A percentile compares a stretch with the other conserved stretches of the same genome.
These are phyloP conservation scores for Geosmithia putterillii DNA, from an alignment of 2,329 filamentous ascomycete genomes.

Conservation along the genomic window DNA sequence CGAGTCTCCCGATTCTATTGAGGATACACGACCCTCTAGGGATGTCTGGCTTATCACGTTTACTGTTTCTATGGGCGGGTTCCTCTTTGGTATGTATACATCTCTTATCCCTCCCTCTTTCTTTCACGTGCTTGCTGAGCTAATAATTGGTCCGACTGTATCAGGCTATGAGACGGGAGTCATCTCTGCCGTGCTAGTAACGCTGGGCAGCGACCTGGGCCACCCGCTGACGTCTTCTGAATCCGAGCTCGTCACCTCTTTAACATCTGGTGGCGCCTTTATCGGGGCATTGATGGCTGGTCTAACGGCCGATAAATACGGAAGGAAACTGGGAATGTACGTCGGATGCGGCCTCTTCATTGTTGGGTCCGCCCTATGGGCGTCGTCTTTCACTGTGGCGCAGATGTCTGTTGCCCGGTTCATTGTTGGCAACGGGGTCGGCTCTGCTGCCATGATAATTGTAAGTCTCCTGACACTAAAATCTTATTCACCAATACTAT, in stretches of 20 bases:
- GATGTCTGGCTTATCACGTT: slow-evolving; percentile 14
- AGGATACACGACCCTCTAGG: slow-evolving; percentile 10
- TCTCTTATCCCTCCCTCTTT: too few species aligned
- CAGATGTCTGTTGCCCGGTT: slow-evolving; percentile 21
- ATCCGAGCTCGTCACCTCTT: slow-evolving; percentile 37
- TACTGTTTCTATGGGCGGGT: slow-evolving; percentile 13
- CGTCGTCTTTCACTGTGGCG: slow-evolving; percentile 10
- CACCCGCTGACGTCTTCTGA: slow-evolving; percentile 25
- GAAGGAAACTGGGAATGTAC: slow-evolving; percentile 13
- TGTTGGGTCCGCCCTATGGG: slow-evolving; percentile 12
- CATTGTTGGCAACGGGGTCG: slow-evolving; percentile 35
- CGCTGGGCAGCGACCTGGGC: slow-evolving; percentile 22
- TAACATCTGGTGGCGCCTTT: slow-evolving; percentile 27
- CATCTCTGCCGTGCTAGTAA: slow-evolving; percentile 33
- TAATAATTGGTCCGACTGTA: not conserved
- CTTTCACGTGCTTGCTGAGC: not conserved
- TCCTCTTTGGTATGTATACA: slow-evolving; percentile 11
- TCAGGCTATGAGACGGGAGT: slow-evolving; percentile 34
- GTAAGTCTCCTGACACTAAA: slow-evolving; percentile 5
- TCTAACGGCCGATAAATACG: slow-evolving; percentile 11
- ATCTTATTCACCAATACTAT: not conserved
- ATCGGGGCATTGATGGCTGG: slow-evolving; percentile 15
- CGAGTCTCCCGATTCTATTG: slow-evolving; percentile 14
- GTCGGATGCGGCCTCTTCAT: slow-evolving; percentile 13
- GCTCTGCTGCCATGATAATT: slow-evolving; percentile 32